Conservation (phyloP, 495 filamentous ascomycete genomes). For the Trichoderma parareesei region DNA sequence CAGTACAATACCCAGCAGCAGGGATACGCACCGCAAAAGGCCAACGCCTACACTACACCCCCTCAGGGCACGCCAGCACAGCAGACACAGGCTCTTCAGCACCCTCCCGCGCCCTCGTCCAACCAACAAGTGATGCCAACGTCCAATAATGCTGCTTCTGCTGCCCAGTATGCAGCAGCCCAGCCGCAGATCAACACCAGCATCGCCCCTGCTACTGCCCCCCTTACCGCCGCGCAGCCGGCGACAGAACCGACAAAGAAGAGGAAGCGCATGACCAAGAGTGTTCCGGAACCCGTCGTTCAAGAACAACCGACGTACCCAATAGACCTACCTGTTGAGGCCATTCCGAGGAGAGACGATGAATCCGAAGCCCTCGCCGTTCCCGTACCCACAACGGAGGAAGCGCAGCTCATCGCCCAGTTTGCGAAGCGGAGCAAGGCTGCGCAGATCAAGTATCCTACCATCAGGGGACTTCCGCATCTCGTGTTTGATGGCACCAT, state of each 20-base stretch:
- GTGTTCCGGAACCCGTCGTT: neutral
- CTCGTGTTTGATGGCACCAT: constrained; percentile 3
- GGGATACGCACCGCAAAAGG: neutral
- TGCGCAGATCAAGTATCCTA: constrained; percentile 10
- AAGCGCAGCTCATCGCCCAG: neutral
- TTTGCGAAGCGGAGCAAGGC: constrained; percentile 11
- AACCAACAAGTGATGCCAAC: neutral
- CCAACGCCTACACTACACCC: constrained; percentile 8
- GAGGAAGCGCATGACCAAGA: constrained; percentile 4
- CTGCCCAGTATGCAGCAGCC: neutral
- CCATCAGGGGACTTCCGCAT: constrained; percentile 1
- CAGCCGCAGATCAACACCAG: neutral
- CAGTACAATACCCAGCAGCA: neutral
- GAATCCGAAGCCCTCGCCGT: neutral
- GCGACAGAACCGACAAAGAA: neutral
- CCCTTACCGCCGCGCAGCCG: neutral
- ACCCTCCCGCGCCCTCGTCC: constrained; percentile 27
- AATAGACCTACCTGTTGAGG: neutral
- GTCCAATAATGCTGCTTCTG: neutral
- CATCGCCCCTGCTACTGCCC: neutral
- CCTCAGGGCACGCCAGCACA: constrained; percentile 19
- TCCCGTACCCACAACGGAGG: neutral
- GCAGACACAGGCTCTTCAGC: constrained; percentile 17
- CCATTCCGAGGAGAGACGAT: neutral
- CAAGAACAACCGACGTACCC: constrained; percentile 3